These are phyloP conservation scores for Pseudocercospora fijiensis DNA, from an alignment of 2,329 filamentous ascomycete genomes.

Conservation along the genomic window DNA sequence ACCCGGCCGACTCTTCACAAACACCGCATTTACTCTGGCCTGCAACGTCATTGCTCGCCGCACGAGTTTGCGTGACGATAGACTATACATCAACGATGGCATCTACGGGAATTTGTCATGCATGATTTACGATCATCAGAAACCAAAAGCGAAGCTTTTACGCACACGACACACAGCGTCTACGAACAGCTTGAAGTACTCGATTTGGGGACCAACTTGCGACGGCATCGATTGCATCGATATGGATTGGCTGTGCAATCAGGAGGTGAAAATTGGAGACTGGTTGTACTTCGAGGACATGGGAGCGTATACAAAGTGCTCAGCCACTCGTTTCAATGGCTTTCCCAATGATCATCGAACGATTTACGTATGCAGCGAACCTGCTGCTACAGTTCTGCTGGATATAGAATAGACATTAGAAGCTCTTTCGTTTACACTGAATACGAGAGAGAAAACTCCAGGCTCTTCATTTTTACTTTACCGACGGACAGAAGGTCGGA, in stretches of 20 bases:
- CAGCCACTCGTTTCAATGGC: constrained; percentile 95
- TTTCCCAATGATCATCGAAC: constrained; percentile 91
- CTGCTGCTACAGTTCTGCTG: constrained; percentile 58
- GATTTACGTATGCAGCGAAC: constrained; percentile 92
- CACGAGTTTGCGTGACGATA: constrained; percentile 82
- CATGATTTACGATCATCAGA: constrained; percentile 99
- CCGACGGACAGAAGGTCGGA: background rate
- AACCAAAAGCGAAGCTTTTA: constrained; percentile 80
- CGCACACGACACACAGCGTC: constrained; percentile 40
- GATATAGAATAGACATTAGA: background rate
- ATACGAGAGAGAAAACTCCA: too few species aligned
- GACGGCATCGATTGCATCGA: constrained; percentile 96
- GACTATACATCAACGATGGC: constrained; percentile 96
- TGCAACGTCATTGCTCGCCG: constrained; percentile 95
- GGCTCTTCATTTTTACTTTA: background rate
- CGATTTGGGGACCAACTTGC: constrained; percentile 96
- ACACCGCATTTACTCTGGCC: constrained; percentile 88
- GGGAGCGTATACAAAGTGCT: constrained; percentile 98
- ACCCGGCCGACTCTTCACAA: constrained; percentile 94
- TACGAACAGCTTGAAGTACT: constrained; percentile 66
- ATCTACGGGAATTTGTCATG: constrained; percentile 98
- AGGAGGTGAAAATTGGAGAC: constrained; percentile 83
- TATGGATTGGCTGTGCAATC: constrained; percentile 72
- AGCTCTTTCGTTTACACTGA: too few species aligned
- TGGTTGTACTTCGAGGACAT: constrained; percentile 99